phyloP scores from a whole-genome alignment of 495 filamentous ascomycete genomes.

The Xylaria curta region DNA sequence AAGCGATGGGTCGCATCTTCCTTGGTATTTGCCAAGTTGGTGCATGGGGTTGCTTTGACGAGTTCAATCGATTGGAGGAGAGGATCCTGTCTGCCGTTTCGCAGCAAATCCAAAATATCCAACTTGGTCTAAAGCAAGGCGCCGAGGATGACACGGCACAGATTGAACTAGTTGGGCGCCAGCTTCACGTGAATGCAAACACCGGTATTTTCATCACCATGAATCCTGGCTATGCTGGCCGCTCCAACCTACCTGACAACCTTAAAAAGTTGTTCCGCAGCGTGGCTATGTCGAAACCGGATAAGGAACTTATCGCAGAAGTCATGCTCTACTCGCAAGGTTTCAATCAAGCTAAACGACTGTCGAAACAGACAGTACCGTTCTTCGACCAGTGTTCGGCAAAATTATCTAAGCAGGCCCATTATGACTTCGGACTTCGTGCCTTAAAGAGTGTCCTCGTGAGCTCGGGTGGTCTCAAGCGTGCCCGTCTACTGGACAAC shows the following conservation, averaged over 20 bases:
- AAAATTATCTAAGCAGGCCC: constrained; percentile 89
- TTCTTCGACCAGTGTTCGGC: constrained; percentile 92
- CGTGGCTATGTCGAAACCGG: constrained; percentile 98
- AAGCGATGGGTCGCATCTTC: constrained; percentile 99
- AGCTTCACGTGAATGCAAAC: constrained; percentile 83
- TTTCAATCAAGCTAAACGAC: constrained; percentile 90
- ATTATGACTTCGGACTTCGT: constrained; percentile 98
- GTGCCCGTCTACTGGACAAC: constrained; percentile 70
- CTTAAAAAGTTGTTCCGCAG: constrained; percentile 99
- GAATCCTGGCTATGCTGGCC: constrained; percentile 98
- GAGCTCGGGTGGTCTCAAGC: constrained; percentile 94
- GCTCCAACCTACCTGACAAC: constrained; percentile 97
- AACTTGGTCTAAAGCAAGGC: constrained; percentile 86
- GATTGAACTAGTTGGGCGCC: constrained; percentile 91
- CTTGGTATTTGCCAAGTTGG: constrained; percentile 99
- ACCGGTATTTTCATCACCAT: constrained; percentile 99
- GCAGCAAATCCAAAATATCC: constrained; percentile 98
- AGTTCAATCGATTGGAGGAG: constrained; percentile 98
- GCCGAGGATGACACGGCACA: constrained; percentile 78
- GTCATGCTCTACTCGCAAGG: constrained; percentile 99
- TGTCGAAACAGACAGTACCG: constrained; percentile 93
- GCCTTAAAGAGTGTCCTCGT: constrained; percentile 98
- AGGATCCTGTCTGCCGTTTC: constrained; percentile 96
- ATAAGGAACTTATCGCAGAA: constrained; percentile 98
- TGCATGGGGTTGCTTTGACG: constrained; percentile 99